Percentiles rank a stretch among this genome's conserved stretches.
These are phyloP conservation scores for Mycosphaerelloides madeirae DNA, from an alignment of 2,329 filamentous ascomycete genomes.

Conservation along the genomic window DNA sequence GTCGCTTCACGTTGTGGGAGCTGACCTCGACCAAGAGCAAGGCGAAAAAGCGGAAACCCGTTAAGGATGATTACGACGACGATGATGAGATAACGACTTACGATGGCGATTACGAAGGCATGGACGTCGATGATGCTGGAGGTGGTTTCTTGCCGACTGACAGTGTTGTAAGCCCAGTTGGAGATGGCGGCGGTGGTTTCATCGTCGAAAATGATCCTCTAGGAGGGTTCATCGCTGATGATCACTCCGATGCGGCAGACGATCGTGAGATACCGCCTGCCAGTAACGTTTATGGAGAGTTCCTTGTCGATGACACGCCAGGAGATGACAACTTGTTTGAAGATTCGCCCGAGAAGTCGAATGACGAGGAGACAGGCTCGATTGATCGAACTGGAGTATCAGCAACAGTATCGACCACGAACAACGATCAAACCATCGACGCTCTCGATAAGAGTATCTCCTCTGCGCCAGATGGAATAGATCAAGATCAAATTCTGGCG, in stretches of 20 bases:
- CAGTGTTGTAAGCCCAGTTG: background rate
- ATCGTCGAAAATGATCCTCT: conserved; percentile 16
- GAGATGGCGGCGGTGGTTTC: background rate
- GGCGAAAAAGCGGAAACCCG: conserved; percentile 5
- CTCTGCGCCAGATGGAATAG: too few relatives aligned
- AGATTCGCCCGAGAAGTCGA: background rate
- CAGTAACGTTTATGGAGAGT: background rate
- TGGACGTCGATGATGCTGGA: conserved; percentile 22
- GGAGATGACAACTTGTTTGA: background rate
- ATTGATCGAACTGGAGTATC: too few relatives aligned
- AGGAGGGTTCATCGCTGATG: conserved; percentile 15
- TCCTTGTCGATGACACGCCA: background rate
- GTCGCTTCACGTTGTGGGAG: conserved; percentile 19
- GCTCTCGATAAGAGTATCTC: too few relatives aligned
- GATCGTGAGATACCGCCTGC: background rate
- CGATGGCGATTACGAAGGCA: conserved; percentile 28
- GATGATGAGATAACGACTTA: conserved; percentile 14
- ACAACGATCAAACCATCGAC: too few relatives aligned
- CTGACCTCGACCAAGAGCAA: conserved; percentile 7
- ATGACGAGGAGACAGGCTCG: background rate
- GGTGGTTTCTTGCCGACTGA: conserved; percentile 10
- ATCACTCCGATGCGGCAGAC: conserved; percentile 10
- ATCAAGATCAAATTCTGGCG: background rate
- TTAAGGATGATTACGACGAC: conserved; percentile 13
- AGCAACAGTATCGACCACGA: too few relatives aligned